A percentile compares a stretch with the other conserved stretches of the same genome.
phyloP scores from a whole-genome alignment of 2,329 filamentous ascomycete genomes.

The Alternaria novae-zelandiae region DNA sequence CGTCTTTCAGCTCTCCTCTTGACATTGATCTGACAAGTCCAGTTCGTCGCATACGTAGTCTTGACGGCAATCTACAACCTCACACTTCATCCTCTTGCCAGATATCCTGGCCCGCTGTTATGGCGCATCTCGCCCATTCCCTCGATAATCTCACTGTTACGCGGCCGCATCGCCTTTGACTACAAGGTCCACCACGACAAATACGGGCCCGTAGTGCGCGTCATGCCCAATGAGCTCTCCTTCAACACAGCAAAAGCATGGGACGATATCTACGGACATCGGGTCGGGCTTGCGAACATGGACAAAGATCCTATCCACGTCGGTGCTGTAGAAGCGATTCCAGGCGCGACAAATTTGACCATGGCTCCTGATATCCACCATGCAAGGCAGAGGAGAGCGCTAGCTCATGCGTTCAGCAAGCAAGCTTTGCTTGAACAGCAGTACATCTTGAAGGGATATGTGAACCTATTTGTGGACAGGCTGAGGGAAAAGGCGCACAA shows the following conservation, averaged over 20 bases:
- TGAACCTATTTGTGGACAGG: slow-evolving; percentile 49
- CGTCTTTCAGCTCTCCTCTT: slow-evolving; percentile 4
- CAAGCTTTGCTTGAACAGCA: slow-evolving; percentile 51
- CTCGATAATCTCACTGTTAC: slow-evolving; percentile 33
- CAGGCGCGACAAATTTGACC: slow-evolving; percentile 46
- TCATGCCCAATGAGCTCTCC: slow-evolving; percentile 43
- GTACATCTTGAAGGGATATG: slow-evolving; percentile 49
- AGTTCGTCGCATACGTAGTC: slow-evolving; percentile 33
- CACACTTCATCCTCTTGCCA: slow-evolving; percentile 39
- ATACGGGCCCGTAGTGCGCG: slow-evolving; percentile 45
- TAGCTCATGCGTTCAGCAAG: slow-evolving; percentile 52
- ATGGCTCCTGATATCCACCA: slow-evolving; percentile 50
- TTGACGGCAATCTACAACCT: slow-evolving; percentile 32
- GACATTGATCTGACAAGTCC: slow-evolving; percentile 5
- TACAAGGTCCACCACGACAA: slow-evolving; percentile 39
- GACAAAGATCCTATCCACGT: slow-evolving; percentile 46
- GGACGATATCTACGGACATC: slow-evolving; percentile 45
- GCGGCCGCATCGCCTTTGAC: slow-evolving; percentile 39
- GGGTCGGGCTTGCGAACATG: slow-evolving; percentile 41
- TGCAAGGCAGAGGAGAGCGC: slow-evolving; percentile 46
- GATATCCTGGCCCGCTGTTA: slow-evolving; percentile 38
- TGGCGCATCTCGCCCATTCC: slow-evolving; percentile 39
- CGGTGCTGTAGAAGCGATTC: slow-evolving; percentile 43
- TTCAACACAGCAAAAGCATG: slow-evolving; percentile 43
- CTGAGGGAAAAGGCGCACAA: slow-evolving; percentile 44